Conservation (phyloP, 2,329 filamentous ascomycete species). For the Fusarium denticulatum region DNA sequence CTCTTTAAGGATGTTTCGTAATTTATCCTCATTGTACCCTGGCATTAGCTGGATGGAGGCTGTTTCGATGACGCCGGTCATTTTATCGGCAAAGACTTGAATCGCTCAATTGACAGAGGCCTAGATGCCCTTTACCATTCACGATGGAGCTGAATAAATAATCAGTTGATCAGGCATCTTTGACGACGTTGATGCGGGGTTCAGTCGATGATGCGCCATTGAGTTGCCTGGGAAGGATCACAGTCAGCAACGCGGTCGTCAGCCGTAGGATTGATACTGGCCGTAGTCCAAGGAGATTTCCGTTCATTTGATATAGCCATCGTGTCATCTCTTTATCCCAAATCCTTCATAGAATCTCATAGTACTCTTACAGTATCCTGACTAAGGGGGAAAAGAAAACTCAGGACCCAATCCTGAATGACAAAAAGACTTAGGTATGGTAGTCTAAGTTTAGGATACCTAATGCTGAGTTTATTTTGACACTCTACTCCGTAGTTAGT, state of each 20-base stretch:
- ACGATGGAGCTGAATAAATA: neutral
- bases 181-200: constrained; percentile 16
- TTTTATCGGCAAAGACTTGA: constrained; percentile 7
- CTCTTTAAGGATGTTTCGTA: constrained; percentile 47
- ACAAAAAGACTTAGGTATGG: neutral
- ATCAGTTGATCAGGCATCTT: constrained; percentile 8
- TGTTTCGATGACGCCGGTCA: constrained; percentile 55
- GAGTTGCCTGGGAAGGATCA: constrained; percentile 3
- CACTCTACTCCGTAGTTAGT: too few species aligned
- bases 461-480: neutral
- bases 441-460: neutral
- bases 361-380: neutral
- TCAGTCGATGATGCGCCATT: neutral
- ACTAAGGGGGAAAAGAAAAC: neutral
- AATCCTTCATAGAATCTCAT: neutral
- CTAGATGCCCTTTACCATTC: neutral
- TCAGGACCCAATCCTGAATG: neutral
- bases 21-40: constrained; percentile 45
- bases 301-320: neutral
- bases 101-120: neutral
- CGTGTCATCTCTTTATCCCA: neutral
- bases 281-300: neutral
- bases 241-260: constrained; percentile 13
- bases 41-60: constrained; percentile 48
- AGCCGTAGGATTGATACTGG: neutral